Evolutionary conservation across 768 basidiomycete genomes (phyloP), one percentile per base, ranked within the genome.

Genomic region (Galerina sulciceps): DNA sequence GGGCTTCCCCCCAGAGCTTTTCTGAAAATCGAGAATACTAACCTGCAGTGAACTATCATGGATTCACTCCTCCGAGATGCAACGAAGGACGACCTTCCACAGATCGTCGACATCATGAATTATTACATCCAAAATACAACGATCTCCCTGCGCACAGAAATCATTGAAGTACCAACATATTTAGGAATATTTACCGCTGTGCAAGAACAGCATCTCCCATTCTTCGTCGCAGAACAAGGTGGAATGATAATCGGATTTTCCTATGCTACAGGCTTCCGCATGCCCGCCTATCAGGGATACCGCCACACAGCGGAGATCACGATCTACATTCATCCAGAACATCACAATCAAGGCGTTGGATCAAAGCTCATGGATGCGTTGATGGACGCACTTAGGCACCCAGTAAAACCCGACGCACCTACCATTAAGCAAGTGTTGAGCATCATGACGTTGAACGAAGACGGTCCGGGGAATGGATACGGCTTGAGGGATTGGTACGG

Each of bases 221-320:
- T 54, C 53, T 35, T 54, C 26, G 40, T 54, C 11, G 15, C 17
- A 17, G 53, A 43, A 3, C 17, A 43, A 8, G 40, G 40, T 3
- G 51, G 49, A 14, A 47, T 11, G 31, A 40, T 70, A 4, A 44
- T 68, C 1, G 69, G 65, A 11, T 67, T 64, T 42, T 53, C 63
- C 2, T 66, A 67, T 20, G 65, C 64, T 4, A 26, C 54, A 14
- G 60, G 64, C 3, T 65, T 60, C 52, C 62, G 58, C 26, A 43
- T 31, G 14, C 63, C 67, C 1, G 53, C 35, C n/a, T 65, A 62
- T 54, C 31, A 48, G n/a, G 63, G 64, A 4, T 67, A 70, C 49
- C 53, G 58, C 15, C 62, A 68, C 48, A 68, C 65, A 15, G 67
- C 55, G 11, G 67, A 68, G 37, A 62, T 70, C 5, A 63, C 63